Conservation (phyloP, 805 yeast species). For the Hanseniaspora thailandica region DNA sequence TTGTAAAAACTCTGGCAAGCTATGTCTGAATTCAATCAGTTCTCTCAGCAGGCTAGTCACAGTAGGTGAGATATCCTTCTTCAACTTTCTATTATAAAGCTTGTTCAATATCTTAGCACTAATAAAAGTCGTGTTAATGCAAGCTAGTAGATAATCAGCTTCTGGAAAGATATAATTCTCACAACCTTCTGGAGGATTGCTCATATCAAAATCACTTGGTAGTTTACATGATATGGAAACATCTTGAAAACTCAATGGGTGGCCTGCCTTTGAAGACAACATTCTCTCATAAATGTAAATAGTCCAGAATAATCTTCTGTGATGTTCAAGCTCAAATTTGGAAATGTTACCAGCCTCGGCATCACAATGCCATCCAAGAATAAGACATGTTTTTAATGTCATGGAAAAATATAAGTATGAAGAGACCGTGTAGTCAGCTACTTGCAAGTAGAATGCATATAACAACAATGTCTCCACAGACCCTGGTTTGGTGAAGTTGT, state of each 20-base stretch:
- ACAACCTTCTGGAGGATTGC: constrained; percentile 47
- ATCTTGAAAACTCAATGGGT: constrained; percentile 68
- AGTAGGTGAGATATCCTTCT: constrained; percentile 61
- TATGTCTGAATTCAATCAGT: constrained; percentile 54
- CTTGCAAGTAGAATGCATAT: constrained; percentile 70
- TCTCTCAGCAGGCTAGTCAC: constrained; percentile 59
- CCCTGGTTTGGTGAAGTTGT: constrained; percentile 65
- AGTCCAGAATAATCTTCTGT: constrained; percentile 81
- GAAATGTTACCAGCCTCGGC: constrained; percentile 58
- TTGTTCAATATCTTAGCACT: constrained; percentile 61
- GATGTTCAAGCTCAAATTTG: constrained; percentile 64
- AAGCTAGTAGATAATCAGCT: constrained; percentile 62
- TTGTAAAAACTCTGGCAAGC: constrained; percentile 50
- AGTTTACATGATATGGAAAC: constrained; percentile 69
- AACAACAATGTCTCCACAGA: constrained; percentile 64
- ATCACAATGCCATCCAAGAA: constrained; percentile 73
- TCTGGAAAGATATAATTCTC: constrained; percentile 64
- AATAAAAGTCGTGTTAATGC: constrained; percentile 68
- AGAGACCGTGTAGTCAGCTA: constrained; percentile 73
- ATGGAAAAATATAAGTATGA: constrained; percentile 71
- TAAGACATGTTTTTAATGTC: constrained; percentile 59
- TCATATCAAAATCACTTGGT: constrained; percentile 61
- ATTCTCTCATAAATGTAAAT: constrained; percentile 72
- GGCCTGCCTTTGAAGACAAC: constrained; percentile 72
- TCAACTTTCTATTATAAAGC: constrained; percentile 64